A percentile compares a stretch with the other conserved stretches of the same genome.
These are phyloP conservation scores for Lasiodiplodia gonubiensis DNA, from an alignment of 2,329 filamentous ascomycete species.

Conservation along the genomic window DNA sequence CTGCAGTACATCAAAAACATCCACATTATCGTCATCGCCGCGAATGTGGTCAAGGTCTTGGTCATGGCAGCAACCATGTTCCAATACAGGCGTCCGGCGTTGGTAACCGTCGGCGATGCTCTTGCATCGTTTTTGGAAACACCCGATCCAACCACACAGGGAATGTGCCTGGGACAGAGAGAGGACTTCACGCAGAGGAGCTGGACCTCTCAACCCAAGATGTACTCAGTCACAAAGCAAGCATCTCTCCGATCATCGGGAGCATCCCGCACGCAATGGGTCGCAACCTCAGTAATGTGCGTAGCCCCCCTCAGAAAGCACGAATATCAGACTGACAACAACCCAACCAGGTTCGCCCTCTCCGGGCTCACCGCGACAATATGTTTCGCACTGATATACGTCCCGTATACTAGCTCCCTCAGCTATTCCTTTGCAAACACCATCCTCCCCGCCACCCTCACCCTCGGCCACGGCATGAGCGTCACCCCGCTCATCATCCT, in stretches of 20 bases:
- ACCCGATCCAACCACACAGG: slow-evolving; percentile 1
- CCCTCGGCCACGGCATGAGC: background rate
- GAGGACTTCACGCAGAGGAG: background rate
- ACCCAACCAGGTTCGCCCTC: no score
- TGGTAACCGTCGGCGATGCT: slow-evolving; percentile 35
- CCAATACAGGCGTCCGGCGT: slow-evolving; percentile 28
- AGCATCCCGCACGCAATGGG: background rate
- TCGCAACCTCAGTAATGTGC: background rate
- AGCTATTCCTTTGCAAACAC: background rate
- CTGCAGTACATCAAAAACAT: slow-evolving; percentile 41
- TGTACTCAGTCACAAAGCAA: background rate
- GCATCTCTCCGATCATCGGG: background rate
- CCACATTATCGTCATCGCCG: slow-evolving; percentile 34
- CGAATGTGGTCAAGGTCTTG: slow-evolving; percentile 33
- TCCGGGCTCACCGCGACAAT: background rate
- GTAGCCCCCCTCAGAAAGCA: no score
- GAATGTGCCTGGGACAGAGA: background rate
- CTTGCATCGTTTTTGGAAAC: slow-evolving; percentile 32
- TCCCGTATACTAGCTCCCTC: rapidly evolving
- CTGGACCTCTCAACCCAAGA: background rate
- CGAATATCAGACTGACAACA: no score
- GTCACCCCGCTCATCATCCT: slow-evolving; percentile 38
- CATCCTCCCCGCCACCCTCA: background rate
- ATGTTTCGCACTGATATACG: background rate
- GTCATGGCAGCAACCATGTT: slow-evolving; percentile 33